These are phyloP conservation scores for Aegilops umbellulata DNA, from an alignment of 176 grass and related monocot genomes.

Conservation along the genomic window DNA sequence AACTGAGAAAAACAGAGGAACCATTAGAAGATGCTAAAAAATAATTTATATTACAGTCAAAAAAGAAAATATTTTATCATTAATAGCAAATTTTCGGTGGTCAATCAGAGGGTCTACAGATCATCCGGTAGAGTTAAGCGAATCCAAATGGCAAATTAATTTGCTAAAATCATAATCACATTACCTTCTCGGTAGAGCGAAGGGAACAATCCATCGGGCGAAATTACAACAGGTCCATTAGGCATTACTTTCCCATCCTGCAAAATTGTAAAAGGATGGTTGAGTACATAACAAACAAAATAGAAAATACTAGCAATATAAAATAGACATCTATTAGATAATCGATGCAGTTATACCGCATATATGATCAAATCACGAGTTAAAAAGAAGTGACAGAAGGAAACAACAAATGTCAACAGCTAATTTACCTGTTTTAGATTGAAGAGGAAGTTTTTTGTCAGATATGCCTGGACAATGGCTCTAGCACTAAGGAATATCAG, in stretches of 20 bases:
- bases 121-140: neutral
- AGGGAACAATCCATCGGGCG: slow-evolving; percentile 95
- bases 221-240: slow-evolving; percentile 96
- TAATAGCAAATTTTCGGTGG: neutral
- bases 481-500: slow-evolving; percentile 96
- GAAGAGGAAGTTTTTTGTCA: slow-evolving; percentile 94
- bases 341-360: neutral
- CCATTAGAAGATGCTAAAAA: slow-evolving; percentile 15
- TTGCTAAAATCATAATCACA: neutral
- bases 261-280: slow-evolving; percentile 21
- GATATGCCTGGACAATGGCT: slow-evolving; percentile 97
- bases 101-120: neutral
- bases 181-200: slow-evolving; percentile 97
- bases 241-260: slow-evolving; percentile 98
- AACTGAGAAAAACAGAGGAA: slow-evolving; percentile 48
- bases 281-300: neutral
- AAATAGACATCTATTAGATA: slow-evolving; percentile 5
- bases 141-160: slow-evolving; percentile 8
- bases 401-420: neutral
- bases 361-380: slow-evolving; percentile 10
- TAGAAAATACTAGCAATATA: slow-evolving; percentile 2
- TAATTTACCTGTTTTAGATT: slow-evolving; percentile 92
- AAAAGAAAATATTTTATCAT: neutral
- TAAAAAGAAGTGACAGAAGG: neutral
- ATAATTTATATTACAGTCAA: slow-evolving; percentile 2